phyloP scores from a whole-genome alignment of 2,329 filamentous ascomycete species.

The Penicillium sp. region DNA sequence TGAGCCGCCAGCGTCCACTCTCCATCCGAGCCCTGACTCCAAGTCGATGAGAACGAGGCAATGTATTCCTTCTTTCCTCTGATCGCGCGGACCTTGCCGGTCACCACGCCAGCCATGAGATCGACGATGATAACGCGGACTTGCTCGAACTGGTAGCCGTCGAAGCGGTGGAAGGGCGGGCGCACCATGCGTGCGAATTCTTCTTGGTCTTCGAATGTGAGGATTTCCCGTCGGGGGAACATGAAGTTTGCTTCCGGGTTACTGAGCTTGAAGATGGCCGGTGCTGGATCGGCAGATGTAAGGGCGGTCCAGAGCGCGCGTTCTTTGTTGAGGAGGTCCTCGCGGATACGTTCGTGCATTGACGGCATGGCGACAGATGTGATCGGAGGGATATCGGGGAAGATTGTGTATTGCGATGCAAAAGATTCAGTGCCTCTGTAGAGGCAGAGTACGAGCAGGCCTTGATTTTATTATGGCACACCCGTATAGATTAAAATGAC shows the following conservation, averaged over 20 bases:
- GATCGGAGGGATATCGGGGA: background rate
- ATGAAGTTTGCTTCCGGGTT: slow-evolving; percentile 34
- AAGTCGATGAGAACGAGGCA: slow-evolving; percentile 36
- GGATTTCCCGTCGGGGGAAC: slow-evolving; percentile 35
- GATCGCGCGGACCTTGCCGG: slow-evolving; percentile 34
- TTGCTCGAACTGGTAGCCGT: slow-evolving; percentile 32
- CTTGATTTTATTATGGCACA: slow-evolving; percentile 7
- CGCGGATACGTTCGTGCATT: slow-evolving; percentile 41
- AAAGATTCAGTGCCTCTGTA: background rate
- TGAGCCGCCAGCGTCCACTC: slow-evolving; percentile 41
- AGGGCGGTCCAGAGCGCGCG: slow-evolving; percentile 41
- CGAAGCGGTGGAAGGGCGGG: slow-evolving; percentile 40
- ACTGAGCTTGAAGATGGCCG: slow-evolving; percentile 36
- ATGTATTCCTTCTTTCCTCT: slow-evolving; percentile 29
- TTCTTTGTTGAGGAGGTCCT: slow-evolving; percentile 38
- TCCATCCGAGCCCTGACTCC: slow-evolving; percentile 41
- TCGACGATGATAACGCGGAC: slow-evolving; percentile 38
- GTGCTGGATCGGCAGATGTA: slow-evolving; percentile 38
- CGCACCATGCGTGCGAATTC: slow-evolving; percentile 28
- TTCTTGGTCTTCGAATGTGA: slow-evolving; percentile 34
- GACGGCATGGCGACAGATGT: slow-evolving; percentile 28
- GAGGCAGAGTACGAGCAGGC: background rate
- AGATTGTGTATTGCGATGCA: background rate
- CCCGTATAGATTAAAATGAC: slow-evolving; percentile 14
- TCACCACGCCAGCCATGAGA: slow-evolving; percentile 39